A percentile compares a stretch with the other conserved stretches of the same genome.
Conservation (phyloP, 768 basidiomycete species). For the Baorangia bicolor region DNA sequence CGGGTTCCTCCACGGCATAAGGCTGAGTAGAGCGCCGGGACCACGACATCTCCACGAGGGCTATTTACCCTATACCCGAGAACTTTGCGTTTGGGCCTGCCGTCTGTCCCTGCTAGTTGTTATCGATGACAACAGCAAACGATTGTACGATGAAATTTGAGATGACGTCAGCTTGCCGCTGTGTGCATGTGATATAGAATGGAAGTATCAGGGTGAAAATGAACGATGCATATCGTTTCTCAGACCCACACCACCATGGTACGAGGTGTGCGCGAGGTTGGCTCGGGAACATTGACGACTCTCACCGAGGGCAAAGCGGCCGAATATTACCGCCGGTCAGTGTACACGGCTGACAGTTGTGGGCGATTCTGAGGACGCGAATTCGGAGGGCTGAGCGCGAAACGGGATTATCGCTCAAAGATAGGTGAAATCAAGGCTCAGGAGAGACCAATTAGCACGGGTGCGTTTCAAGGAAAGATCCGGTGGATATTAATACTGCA, state of each 20-base stretch:
- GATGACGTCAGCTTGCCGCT: neutral
- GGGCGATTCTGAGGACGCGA: neutral
- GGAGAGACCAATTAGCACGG: neutral
- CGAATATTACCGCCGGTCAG: neutral
- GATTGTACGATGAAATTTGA: slow-evolving; percentile 9
- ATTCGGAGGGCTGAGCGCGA: neutral
- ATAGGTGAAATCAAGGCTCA: slow-evolving; percentile 7
- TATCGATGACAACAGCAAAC: neutral
- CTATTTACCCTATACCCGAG: slow-evolving; percentile 2
- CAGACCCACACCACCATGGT: neutral
- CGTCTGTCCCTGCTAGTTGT: neutral
- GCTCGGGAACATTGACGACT: neutral
- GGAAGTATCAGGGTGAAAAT: neutral
- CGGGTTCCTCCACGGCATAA: slow-evolving; percentile 58
- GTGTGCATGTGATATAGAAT: neutral
- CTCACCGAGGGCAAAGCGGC: neutral
- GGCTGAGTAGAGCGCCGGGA: slow-evolving; percentile 21
- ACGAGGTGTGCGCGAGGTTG: neutral
- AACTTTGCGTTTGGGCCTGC: neutral
- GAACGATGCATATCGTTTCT: neutral
- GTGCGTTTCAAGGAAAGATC: slow-evolving; percentile 22
- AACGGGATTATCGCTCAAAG: slow-evolving; percentile 2
- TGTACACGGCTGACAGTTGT: too few species aligned
- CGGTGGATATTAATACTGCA: slow-evolving; percentile 5
- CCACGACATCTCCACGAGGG: slow-evolving; percentile 14